These are phyloP conservation scores for Amaranthus hypochondriacus DNA, from an alignment of 148 eudicot species.

Conservation along the genomic window DNA sequence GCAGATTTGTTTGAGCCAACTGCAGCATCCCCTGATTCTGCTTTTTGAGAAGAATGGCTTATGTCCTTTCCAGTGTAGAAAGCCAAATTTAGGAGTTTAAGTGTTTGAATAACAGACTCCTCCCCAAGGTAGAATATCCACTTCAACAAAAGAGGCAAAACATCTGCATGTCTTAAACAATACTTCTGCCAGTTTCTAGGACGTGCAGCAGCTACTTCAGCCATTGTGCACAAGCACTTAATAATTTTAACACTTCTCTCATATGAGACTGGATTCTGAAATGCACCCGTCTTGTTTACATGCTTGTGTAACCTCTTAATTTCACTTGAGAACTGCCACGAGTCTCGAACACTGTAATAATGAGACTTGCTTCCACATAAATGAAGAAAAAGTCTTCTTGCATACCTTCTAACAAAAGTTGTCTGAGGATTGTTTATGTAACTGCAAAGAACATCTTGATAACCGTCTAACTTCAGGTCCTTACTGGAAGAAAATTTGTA, in stretches of 20 bases:
- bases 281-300: conserved; percentile 75
- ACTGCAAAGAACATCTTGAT: conserved; percentile 98
- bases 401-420: conserved; percentile 83
- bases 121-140: conserved; percentile 86
- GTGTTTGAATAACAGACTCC: conserved; percentile 83
- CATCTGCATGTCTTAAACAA: conserved; percentile 82
- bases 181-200: conserved; percentile 99
- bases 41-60: conserved; percentile 51
- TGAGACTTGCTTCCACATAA: conserved; percentile 98
- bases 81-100: conserved; percentile 83
- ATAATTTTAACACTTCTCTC: conserved; percentile 97
- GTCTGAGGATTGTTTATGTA: conserved; percentile 92
- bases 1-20: conserved; percentile 56
- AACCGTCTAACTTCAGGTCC: conserved; percentile 93
- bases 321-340: conserved; percentile 95
- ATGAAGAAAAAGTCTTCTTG: conserved; percentile 94
- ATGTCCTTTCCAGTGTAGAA: conserved; percentile 81
- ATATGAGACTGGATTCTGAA: conserved; percentile 74
- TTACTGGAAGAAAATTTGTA: conserved; percentile 58
- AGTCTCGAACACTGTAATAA: conserved; percentile 89
- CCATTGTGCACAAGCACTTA: conserved; percentile 78
- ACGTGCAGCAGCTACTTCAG: conserved; percentile 95
- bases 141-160: conserved; percentile 72
- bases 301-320: conserved; percentile 87
- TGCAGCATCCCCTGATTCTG: conserved; percentile 63